Base-by-base conservation (phyloP, 805 yeast genomes). In the Kluyveromyces aestuarii region DNA sequence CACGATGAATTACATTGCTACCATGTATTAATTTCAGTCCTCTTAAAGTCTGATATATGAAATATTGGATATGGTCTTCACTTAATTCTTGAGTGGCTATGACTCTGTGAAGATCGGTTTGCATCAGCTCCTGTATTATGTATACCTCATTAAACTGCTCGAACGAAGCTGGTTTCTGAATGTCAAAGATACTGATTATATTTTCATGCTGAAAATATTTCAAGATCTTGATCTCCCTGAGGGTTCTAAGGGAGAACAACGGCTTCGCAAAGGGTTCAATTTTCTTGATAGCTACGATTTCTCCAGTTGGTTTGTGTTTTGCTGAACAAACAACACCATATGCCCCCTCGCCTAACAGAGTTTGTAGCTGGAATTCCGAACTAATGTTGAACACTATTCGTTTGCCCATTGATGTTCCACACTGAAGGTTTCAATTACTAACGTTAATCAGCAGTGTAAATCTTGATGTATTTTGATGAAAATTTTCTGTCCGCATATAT, bases 261-360 rank as follows among this genome's bases (percentile, higher is more conserved):
- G 91, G 77, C 52, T 95, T 77, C 57, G 84, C 95, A 62, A 91
- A 91, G 11, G 97, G 97, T 61, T 84, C 85, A 54, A 91, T 88
- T 69, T 90, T 91, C 67, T 91, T 91, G 60, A 91, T 89, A 39
- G 98, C 98, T n/a, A 91, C 97, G 54, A 80, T 80, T 56, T 84
- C 90, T 48, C 84, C 83, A 1, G 93, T 78, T 6, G 96, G 96
- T 59, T 79, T 78, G 67, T 91, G 96, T 10, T 82, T 68, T 0
- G 97, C 97, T 10, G 91, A 80, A 65, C 96, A 82, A 10, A 91
- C 98, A 11, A 90, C 81, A 6, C 98, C 98, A 62, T 91, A 91
- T 0, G 98, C 97, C 17, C 98, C 98, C 66, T 89, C 96, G 8
- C 98, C 98, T 1, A 91, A 82, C 14, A 91, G 78, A 55, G 87